A percentile compares a stretch with the other conserved stretches of the same genome.
These are phyloP conservation scores for Cercospora janseana DNA, from an alignment of 2,329 filamentous ascomycete genomes.

Conservation along the genomic window DNA sequence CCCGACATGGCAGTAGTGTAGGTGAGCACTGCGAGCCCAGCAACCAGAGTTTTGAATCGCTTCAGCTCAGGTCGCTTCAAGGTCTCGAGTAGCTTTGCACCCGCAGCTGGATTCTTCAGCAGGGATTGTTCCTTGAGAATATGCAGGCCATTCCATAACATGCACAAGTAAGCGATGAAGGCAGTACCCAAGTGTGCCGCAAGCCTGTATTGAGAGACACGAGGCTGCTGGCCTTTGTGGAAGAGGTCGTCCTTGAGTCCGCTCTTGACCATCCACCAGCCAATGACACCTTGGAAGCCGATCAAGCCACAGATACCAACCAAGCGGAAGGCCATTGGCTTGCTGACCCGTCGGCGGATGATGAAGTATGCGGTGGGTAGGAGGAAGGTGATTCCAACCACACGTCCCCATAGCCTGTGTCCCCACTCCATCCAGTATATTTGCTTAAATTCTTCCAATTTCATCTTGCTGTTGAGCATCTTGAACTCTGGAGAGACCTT, in stretches of 20 bases:
- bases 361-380: constrained; percentile 87
- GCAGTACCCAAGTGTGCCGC: constrained; percentile 86
- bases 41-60: constrained; percentile 70
- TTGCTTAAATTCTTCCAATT: constrained; percentile 88
- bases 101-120: constrained; percentile 62
- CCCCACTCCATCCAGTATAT: constrained; percentile 99
- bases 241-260: constrained; percentile 95
- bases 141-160: constrained; percentile 84
- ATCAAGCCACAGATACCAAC: constrained; percentile 84
- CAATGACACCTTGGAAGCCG: constrained; percentile 90
- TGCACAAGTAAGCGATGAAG: constrained; percentile 89
- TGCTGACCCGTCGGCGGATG: constrained; percentile 72
- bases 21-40: constrained; percentile 69
- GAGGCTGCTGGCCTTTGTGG: constrained; percentile 81
- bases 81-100: constrained; percentile 53
- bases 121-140: constrained; percentile 77
- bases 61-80: constrained; percentile 67
- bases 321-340: constrained; percentile 72
- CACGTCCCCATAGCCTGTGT: constrained; percentile 88
- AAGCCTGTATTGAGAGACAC: constrained; percentile 91
- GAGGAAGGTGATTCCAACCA: constrained; percentile 87
- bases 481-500: constrained; percentile 88
- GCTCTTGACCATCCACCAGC: constrained; percentile 99
- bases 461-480: constrained; percentile 90
- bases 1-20: constrained; percentile 93